Base-by-base conservation (phyloP, 495 filamentous ascomycete genomes). In the Aspergillus incahuasiensis region DNA sequence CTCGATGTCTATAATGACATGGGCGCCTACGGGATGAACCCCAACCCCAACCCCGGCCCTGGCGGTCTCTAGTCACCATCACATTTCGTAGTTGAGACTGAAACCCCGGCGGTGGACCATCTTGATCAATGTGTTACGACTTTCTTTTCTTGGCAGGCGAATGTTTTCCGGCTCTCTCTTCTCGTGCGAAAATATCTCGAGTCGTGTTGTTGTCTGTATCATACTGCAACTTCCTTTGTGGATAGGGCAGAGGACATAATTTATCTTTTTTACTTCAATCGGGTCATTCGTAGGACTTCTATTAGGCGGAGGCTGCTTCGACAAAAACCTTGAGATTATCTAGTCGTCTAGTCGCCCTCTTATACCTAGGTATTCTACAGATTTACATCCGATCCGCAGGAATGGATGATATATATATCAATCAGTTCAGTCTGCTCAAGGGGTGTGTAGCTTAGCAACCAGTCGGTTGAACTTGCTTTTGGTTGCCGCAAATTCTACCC, bases 1-100 rank as follows among this genome's bases (percentile, higher is more conserved):
- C 46, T 56, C 19, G 54, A 56, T 50, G 47, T 56, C 35, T 56
- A 56, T 30, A 56, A 56, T 20, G 54, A 56, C 16, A 56, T 56
- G 54, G 38, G 50, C 39, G 44, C 46, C 2, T 56, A 56, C 39
- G 54, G 54, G 28, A 35, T 56, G 7, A 49, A 49, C 38, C 54
- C 25, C 12, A 49, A 49, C 38, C 54, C 25, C 12, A 49, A 43
- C 24, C 46, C 54, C 20, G 35, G 47, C 38, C 54, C 54, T 42
- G 35, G 47, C 13, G 54, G 54, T 43, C 34, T 56, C 47, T 56
- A 41, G 50, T 50, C 39, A n/a, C 28, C 46, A 11, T 56, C 49
- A 52, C 16, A 6, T 39, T 28, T 11, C 6, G 38, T 35, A 18
- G 25, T 50, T 35, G 25, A 50, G 25, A 50, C 11, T 24, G 38